Conservation (phyloP, 2,329 filamentous ascomycete genomes). For the Didymellaceae sp. region DNA sequence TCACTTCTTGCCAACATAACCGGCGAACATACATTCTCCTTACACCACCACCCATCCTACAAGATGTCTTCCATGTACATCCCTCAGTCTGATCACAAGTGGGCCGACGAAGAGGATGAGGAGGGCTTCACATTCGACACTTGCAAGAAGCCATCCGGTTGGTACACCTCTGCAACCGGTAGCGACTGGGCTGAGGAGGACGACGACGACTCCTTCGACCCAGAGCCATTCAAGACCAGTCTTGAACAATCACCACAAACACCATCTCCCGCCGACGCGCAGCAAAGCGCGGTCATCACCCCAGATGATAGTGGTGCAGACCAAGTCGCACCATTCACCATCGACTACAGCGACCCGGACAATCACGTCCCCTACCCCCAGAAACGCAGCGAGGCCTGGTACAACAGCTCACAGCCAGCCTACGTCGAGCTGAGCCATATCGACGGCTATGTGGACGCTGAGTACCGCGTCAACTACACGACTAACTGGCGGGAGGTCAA, state of each 20-base stretch:
- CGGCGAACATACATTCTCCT: too few species aligned
- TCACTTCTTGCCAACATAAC: too few species aligned
- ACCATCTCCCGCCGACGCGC: too few species aligned
- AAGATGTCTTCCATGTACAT: too few species aligned
- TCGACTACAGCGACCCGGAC: neutral
- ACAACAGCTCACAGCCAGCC: slow-evolving; percentile 14
- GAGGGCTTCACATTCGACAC: too few species aligned
- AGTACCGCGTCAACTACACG: slow-evolving; percentile 11
- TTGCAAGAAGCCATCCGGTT: neutral
- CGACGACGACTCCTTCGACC: slow-evolving; percentile 23
- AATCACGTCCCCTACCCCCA: neutral
- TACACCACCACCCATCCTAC: too few species aligned
- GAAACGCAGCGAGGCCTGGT: neutral
- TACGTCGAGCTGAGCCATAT: slow-evolving; percentile 21
- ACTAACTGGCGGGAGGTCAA: slow-evolving; percentile 4
- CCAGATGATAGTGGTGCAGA: too few species aligned
- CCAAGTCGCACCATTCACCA: too few species aligned
- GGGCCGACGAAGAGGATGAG: too few species aligned
- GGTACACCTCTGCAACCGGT: neutral
- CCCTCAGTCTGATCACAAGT: too few species aligned
- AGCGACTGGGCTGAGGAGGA: neutral
- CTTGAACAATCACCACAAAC: too few species aligned
- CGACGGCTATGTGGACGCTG: neutral
- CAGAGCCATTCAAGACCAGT: slow-evolving; percentile 18
- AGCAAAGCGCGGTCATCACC: too few species aligned